These are phyloP conservation scores for Penicillium atrosanguineum DNA, from an alignment of 495 filamentous ascomycete genomes.

Conservation along the genomic window DNA sequence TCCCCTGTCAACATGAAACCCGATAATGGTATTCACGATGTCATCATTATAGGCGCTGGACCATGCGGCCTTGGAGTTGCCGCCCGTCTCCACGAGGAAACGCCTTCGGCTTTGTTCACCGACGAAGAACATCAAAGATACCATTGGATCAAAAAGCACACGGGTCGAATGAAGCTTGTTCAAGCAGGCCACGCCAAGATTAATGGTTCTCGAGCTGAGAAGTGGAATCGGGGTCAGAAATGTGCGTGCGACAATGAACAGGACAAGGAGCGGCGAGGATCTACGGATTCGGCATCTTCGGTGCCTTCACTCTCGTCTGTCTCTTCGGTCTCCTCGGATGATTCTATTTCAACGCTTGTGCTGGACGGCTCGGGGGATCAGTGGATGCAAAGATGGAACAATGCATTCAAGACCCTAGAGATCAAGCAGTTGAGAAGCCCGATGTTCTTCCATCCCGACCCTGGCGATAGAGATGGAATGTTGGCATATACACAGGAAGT, in stretches of 20 bases:
- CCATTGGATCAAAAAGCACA: conserved; percentile 60
- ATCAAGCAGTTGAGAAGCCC: conserved; percentile 61
- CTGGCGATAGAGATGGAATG: conserved; percentile 60
- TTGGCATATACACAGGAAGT: conserved; percentile 56
- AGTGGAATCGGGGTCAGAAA: conserved; percentile 24
- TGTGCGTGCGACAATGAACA: conserved; percentile 16
- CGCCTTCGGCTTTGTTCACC: conserved; percentile 62
- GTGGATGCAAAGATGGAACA: conserved; percentile 60
- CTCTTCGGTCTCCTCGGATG: conserved; percentile 30
- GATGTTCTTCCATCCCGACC: conserved; percentile 68
- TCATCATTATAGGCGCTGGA: conserved; percentile 62
- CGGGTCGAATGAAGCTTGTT: conserved; percentile 43
- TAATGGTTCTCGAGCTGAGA: conserved; percentile 30
- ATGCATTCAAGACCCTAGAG: conserved; percentile 52
- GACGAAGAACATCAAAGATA: conserved; percentile 65
- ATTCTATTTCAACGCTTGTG: conserved; percentile 35
- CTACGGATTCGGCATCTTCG: conserved; percentile 28
- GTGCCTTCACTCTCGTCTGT: conserved; percentile 24
- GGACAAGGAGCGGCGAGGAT: conserved; percentile 12
- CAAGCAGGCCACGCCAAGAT: conserved; percentile 28
- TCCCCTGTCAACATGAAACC: background rate
- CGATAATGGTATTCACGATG: conserved; percentile 44
- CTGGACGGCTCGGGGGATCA: conserved; percentile 50
- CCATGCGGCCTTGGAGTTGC: conserved; percentile 62
- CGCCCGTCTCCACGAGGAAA: conserved; percentile 56